Base-by-base conservation (phyloP, 148 eudicot genomes). In the Spergularia bocconei region DNA sequence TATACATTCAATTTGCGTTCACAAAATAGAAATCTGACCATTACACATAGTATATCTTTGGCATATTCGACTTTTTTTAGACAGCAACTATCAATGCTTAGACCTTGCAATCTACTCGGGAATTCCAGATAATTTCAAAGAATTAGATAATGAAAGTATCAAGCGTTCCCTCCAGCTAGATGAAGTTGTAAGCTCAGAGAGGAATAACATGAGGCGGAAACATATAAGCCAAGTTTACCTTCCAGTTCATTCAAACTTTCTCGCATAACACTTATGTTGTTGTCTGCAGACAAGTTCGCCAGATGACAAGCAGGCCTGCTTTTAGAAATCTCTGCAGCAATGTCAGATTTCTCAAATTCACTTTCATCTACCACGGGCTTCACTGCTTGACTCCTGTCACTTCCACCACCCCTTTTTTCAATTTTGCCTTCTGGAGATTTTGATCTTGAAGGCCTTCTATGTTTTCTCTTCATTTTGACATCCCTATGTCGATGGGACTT, bases 371-470 rank as follows among this genome's bases (percentile, higher is more conserved):
- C 50, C 47, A 53, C 38, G 71, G 59, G 67, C 75, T 62, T 55
- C 19, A 55, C 48, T 60, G 39, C 75, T 47, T 71, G 70, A 74
- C 39, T 38, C 14, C 75, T 81, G 76, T 81, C 82, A 72, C 70
- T 63, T 85, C 79, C 74, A 51, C 59, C 78, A 73, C 77, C 80
- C 64, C 66, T 80, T 67, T 76, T 65, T 54, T 21, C 65, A 15
- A 62, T 80, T 68, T 73, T 79, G 78, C 57, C 73, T 59, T 86
- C 92, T 1, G 76, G 76, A 54, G 91, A 84, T 59, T 79, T 82
- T 59, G 95, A 90, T 83, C 89, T 80, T 59, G 93, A 89, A 25
- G 67, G 81, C 77, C 80, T 88, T 85, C 82, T 81, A 69, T 73
- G 81, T 60, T 78, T 80, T 71, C 80, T 80, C 63, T 88, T 86